Conservation (phyloP, 805 yeast genomes). For the Kluyveromyces dobzhanskii region DNA sequence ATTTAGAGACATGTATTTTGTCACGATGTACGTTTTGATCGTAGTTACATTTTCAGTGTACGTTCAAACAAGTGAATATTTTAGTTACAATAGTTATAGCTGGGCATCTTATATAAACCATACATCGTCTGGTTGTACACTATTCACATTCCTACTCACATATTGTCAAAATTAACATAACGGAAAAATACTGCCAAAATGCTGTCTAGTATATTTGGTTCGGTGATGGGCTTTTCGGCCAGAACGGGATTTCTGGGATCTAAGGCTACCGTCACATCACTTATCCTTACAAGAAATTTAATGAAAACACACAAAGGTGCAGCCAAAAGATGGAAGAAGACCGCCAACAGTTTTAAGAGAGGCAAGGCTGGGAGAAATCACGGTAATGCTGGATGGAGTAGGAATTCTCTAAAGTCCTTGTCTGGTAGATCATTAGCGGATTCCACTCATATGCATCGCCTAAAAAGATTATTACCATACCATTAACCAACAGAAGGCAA, state of each 20-base stretch:
- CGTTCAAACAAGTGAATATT: too few species aligned
- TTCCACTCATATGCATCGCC: conserved; percentile 48
- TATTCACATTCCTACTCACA: too few species aligned
- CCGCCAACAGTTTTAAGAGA: conserved; percentile 57
- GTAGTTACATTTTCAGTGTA: too few species aligned
- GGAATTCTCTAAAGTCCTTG: conserved; percentile 48
- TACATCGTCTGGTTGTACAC: too few species aligned
- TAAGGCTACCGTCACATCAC: not conserved
- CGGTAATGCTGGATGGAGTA: conserved; percentile 85
- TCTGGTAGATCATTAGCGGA: conserved; percentile 52
- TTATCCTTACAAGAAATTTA: conserved; percentile 25
- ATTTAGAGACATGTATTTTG: too few species aligned
- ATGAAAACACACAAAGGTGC: conserved; percentile 83
- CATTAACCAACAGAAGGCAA: conserved; percentile 11
- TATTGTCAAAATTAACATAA: too few species aligned
- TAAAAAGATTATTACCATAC: conserved; percentile 47
- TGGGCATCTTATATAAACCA: too few species aligned
- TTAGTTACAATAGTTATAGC: too few species aligned
- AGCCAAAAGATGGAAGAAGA: conserved; percentile 77
- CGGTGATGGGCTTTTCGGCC: conserved; percentile 1
- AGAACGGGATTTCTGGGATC: not conserved
- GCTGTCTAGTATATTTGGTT: not conserved
- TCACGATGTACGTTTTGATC: too few species aligned
- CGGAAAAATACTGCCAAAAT: not conserved
- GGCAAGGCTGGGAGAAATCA: conserved; percentile 83